Percentiles rank a stretch among this genome's conserved stretches.
Conservation (phyloP, 2,329 filamentous ascomycete genomes). For the Neofusicoccum umdonicola region DNA sequence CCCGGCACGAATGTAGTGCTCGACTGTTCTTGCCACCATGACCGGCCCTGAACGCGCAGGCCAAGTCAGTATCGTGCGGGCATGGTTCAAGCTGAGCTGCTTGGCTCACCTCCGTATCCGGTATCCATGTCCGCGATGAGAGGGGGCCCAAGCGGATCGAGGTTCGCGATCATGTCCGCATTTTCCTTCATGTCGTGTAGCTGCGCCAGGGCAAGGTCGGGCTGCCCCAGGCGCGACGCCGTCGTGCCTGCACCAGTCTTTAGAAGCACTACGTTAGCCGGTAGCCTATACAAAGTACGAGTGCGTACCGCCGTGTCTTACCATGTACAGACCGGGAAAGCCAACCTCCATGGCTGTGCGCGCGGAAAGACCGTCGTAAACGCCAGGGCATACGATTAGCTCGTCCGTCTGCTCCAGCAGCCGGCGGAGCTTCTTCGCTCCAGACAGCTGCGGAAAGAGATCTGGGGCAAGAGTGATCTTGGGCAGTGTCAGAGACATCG, state of each 20-base stretch:
- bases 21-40: conserved; percentile 40
- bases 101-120: background rate
- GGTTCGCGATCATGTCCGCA: conserved; percentile 62
- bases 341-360: conserved; percentile 60
- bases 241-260: conserved; percentile 63
- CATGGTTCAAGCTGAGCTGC: conserved; percentile 52
- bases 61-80: conserved; percentile 52
- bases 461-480: no score
- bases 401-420: conserved; percentile 33
- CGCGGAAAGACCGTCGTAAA: conserved; percentile 67
- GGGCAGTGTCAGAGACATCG: no score
- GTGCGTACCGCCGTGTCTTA: conserved; percentile 31
- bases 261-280: no score
- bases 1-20: conserved; percentile 53
- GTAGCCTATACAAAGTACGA: no score
- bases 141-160: conserved; percentile 53
- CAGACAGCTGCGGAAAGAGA: no score
- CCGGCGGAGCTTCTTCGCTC: conserved; percentile 21
- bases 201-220: conserved; percentile 62
- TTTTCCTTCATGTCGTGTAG: conserved; percentile 62
- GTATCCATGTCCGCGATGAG: conserved; percentile 61
- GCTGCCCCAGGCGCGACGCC: conserved; percentile 59
- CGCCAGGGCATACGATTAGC: conserved; percentile 59
- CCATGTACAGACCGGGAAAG: conserved; percentile 67
- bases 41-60: conserved; percentile 46